Conservation (phyloP, 129 eudicot species). For the Artemisia tridentata region DNA sequence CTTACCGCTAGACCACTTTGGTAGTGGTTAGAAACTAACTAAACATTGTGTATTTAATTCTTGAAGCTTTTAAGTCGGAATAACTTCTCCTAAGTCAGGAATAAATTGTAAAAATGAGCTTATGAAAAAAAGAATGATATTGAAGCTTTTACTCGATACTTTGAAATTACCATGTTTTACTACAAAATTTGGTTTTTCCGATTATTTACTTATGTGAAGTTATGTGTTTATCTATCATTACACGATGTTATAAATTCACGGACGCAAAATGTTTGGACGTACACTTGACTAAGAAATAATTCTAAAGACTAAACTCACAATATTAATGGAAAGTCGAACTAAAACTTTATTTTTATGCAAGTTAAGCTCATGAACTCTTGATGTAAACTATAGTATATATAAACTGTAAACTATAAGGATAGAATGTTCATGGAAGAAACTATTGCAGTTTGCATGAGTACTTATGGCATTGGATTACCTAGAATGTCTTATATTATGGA, state of each 20-base stretch:
- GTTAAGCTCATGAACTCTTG: slow-evolving; percentile 2
- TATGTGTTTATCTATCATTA: neutral
- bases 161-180: neutral
- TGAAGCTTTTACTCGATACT: neutral
- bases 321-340: neutral
- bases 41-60: no score
- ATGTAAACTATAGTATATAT: slow-evolving; percentile 4
- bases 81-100: no score
- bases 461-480: slow-evolving; percentile 7
- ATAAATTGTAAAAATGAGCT: no score
- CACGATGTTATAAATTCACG: no score
- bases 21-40: neutral
- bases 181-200: neutral
- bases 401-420: slow-evolving; percentile 5
- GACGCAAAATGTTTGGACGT: no score
- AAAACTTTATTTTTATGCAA: neutral
- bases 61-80: no score
- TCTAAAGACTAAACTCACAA: neutral
- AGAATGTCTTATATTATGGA: slow-evolving; percentile 1
- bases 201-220: neutral
- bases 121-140: no score
- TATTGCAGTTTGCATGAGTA: slow-evolving; percentile 15
- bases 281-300: no score
- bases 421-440: slow-evolving; percentile 17
- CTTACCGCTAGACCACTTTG: neutral